A percentile compares a stretch with the other conserved stretches of the same genome.
Conservation (phyloP, 1,284 basidiomycete genomes). For the Anthracocystis panici-leucophaei region DNA sequence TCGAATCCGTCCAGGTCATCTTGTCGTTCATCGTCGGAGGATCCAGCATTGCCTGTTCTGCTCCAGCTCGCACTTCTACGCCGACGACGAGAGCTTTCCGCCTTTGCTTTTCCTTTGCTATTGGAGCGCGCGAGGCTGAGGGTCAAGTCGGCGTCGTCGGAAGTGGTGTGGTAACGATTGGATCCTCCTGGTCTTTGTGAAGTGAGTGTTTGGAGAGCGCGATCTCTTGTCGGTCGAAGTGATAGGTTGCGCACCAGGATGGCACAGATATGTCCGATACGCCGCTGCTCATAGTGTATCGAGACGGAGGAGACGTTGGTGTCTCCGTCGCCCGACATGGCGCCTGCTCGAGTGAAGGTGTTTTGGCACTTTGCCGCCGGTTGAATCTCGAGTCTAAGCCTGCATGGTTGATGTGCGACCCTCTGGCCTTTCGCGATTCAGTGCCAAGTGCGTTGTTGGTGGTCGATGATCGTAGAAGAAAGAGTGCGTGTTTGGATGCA, state of each 20-base stretch:
- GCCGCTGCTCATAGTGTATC: constrained; percentile 34
- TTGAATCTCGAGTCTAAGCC: neutral
- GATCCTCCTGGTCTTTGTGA: constrained; percentile 32
- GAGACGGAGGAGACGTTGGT: neutral
- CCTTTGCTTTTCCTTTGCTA: constrained; percentile 38
- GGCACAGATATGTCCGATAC: constrained; percentile 38
- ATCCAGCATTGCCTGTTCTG: constrained; percentile 1
- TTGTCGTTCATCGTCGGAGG: constrained; percentile 20
- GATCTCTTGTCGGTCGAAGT: constrained; percentile 39
- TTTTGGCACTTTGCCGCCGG: constrained; percentile 1
- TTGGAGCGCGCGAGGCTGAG: constrained; percentile 35
- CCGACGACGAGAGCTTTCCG: constrained; percentile 4
- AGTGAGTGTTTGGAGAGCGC: constrained; percentile 41
- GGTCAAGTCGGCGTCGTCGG: constrained; percentile 46
- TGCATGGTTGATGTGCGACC: constrained; percentile 2
- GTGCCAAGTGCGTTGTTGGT: neutral
- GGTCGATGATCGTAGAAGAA: neutral
- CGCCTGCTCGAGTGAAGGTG: too few relatives aligned
- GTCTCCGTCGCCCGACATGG: constrained; percentile 13
- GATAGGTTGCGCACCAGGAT: constrained; percentile 47
- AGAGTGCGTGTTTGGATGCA: constrained; percentile 8
- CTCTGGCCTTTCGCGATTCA: neutral
- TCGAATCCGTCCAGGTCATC: constrained; percentile 1
- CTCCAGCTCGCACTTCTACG: constrained; percentile 40
- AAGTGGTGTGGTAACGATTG: constrained; percentile 36